Base-by-base conservation (phyloP, 2,329 filamentous ascomycete species). In the Aspergillus ustus region DNA sequence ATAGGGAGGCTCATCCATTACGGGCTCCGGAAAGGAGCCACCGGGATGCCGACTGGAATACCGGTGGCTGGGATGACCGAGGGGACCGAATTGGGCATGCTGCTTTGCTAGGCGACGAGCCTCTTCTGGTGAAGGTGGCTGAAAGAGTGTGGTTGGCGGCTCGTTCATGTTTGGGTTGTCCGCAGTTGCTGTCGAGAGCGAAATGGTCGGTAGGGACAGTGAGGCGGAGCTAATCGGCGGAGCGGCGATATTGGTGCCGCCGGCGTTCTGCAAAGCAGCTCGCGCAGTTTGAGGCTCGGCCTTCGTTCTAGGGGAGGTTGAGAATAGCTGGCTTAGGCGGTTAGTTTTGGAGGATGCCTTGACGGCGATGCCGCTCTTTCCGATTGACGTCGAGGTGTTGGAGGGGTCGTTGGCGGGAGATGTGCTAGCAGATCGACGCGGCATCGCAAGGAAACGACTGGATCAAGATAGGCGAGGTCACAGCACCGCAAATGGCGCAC, bases 1-100 rank as follows among this genome's bases (percentile, higher is more conserved):
- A 81, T 97, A 98, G 19, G 94, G 92, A 46, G 95, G 94, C 77
- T 97, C 94, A 73, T 99, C 95, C 75, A 97, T 92, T 62, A 98
- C 83, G 5, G 94, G 93, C 43, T 92, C 87, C 50, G 89, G 88
- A 61, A 98, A 90, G 44, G 89, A 86, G 70, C 88, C 87, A 69
- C 93, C 94, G 64, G 90, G 88, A 75, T 96, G 93, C 77, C 90
- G 88, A 83, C 93, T 97, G 66, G 91, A 89, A 81, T 97, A 97
- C 74, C 91, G 86, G 78, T 99, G 94, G 72, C 85, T 90, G 54
- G 88, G 86, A 67, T 92, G 89, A 67, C 89, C 85, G 53, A 98
- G 83, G 17, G 94, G 94, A 13, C 91, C 95, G 73, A 98, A 99
- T 74, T 98, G 93, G 40, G 94, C 91, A 73, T 98, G 91, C 70